Evolutionary conservation across 192 early-diverging fungal genomes (phyloP).

Genomic region (Coemansia sp.): DNA sequence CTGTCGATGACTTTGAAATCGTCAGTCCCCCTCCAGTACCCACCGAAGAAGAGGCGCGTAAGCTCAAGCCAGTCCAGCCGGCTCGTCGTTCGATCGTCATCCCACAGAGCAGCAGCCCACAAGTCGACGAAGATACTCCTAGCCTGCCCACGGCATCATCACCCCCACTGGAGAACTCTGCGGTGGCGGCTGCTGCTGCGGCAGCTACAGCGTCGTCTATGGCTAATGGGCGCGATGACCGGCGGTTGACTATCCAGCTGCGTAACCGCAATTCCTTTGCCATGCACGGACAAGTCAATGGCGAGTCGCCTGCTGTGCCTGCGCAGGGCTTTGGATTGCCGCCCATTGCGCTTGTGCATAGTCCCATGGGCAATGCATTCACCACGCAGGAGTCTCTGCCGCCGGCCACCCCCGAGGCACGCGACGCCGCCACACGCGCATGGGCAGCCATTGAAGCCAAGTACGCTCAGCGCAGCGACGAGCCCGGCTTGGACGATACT

Average conservation of each 20-base stretch:
- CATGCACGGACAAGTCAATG: neutral
- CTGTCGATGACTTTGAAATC: slow-evolving; percentile 44
- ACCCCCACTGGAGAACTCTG: neutral
- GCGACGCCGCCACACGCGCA: slow-evolving; percentile 21
- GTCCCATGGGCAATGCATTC: slow-evolving; percentile 21
- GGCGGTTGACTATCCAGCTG: slow-evolving; percentile 56
- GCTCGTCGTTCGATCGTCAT: slow-evolving; percentile 48
- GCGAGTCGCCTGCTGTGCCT: neutral
- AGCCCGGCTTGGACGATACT: neutral
- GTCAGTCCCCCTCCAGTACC: slow-evolving; percentile 23
- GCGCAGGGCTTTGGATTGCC: slow-evolving; percentile 5
- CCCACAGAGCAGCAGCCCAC: slow-evolving; percentile 30
- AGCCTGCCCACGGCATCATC: slow-evolving; percentile 1
- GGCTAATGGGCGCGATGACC: slow-evolving; percentile 34
- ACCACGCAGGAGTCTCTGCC: slow-evolving; percentile 1
- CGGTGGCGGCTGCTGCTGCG: neutral
- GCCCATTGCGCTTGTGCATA: slow-evolving; percentile 14
- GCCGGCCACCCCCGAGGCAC: slow-evolving; percentile 22
- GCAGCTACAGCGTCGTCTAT: slow-evolving; percentile 10
- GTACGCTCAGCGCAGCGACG: slow-evolving; percentile 31
- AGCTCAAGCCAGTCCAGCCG: slow-evolving; percentile 8
- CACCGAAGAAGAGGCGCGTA: slow-evolving; percentile 19
- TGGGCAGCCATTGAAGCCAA: slow-evolving; percentile 36
- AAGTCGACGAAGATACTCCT: slow-evolving; percentile 7
- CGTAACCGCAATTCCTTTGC: slow-evolving; percentile 53